Evolutionary conservation across 495 filamentous ascomycete species (phyloP), one percentile per base, ranked within the genome.

Genomic region (Penicillium coprophilum): DNA sequence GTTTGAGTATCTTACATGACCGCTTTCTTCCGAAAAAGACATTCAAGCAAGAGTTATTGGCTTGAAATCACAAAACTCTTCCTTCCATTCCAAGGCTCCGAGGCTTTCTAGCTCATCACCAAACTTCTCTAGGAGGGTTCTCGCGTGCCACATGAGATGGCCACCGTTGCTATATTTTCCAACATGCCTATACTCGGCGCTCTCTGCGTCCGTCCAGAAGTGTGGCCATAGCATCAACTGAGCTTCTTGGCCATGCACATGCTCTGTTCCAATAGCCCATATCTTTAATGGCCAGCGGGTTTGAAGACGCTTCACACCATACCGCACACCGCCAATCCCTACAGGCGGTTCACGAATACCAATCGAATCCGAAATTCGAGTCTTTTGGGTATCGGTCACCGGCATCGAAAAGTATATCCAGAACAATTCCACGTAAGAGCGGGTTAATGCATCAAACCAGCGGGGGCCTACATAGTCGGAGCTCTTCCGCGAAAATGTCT

Each of bases 201-300:
- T 21, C 19, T 52, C 21, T 43, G 50, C 50, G 21, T 44, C 10
- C 15, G 6, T 27, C 49, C 49, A 58, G 40, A 47, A 47, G 30
- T 59, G 57, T 12, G 46, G 50, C 51, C 51, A 59, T 17, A 55
- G 50, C 24, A 59, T 46, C 45, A 59, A 50, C 45, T 50, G 50
- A 44, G 28, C 51, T 50, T 55, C 44, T 30, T 55, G 51, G 45
- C 51, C 46, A 59, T 50, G 44, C 30, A 54, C 32, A 9, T 21
- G 20, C 45, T 59, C 50, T 41, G 51, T 40, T 34, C 36, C 6
- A 27, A 27, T 50, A 32, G 50, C 57, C 51, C 57, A 59, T 17
- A 52, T 40, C 50, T 52, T 52, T 17, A 28, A 13, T 17, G 50
- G 50, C 30, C 17, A 4, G 13, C n/a, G 4, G 10, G 20, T 8